phyloP scores from a whole-genome alignment of 2,329 filamentous ascomycete species.

The Calonectria ilicicola region DNA sequence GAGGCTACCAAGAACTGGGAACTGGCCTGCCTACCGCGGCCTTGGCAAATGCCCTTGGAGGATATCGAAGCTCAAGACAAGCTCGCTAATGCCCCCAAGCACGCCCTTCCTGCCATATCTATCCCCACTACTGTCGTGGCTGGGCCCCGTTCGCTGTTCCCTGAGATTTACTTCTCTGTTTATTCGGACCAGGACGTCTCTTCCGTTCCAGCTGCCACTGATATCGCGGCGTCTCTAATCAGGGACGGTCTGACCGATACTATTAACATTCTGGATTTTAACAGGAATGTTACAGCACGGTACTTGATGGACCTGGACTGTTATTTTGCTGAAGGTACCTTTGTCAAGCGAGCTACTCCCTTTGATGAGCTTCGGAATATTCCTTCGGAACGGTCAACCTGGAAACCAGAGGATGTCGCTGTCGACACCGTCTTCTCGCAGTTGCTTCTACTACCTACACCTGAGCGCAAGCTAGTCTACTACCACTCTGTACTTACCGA shows the following conservation, averaged over 20 bases:
- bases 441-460: constrained; percentile 85
- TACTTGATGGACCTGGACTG: constrained; percentile 95
- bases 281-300: constrained; percentile 86
- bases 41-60: constrained; percentile 73
- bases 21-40: constrained; percentile 75
- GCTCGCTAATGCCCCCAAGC: constrained; percentile 73
- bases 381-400: constrained; percentile 76
- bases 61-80: constrained; percentile 71
- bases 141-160: constrained; percentile 83
- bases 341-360: constrained; percentile 91
- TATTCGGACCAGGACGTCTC: constrained; percentile 89
- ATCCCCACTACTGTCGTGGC: constrained; percentile 82
- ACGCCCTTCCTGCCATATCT: constrained; percentile 79
- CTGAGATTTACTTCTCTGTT: constrained; percentile 94
- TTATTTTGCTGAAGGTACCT: constrained; percentile 90
- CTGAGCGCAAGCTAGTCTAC: constrained; percentile 95
- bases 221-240: constrained; percentile 84
- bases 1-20: constrained; percentile 83
- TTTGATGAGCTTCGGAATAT: constrained; percentile 88
- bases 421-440: constrained; percentile 99
- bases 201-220: constrained; percentile 83
- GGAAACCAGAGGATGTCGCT: constrained; percentile 97
- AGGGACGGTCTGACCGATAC: constrained; percentile 91
- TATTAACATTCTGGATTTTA: constrained; percentile 94
- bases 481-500: constrained; percentile 97